Evolutionary conservation across 1,284 basidiomycete species (phyloP).

Genomic region (Clitocybe nebularis): DNA sequence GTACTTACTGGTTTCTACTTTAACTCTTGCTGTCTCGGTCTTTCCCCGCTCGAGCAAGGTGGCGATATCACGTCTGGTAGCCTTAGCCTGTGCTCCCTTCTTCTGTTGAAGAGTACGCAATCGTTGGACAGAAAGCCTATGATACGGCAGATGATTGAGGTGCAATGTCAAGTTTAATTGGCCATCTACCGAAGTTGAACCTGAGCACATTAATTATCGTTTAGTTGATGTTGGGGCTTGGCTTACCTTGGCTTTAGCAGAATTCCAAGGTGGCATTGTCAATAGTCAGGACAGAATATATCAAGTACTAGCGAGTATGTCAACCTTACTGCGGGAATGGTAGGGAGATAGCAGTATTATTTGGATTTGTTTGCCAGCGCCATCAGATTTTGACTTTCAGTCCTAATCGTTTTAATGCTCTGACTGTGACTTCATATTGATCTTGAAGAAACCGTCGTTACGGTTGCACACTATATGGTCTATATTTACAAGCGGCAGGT

Average conservation of each 20-base stretch:
- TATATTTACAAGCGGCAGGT: too few species aligned
- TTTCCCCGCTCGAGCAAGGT: constrained; percentile 75
- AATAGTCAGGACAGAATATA: constrained; percentile 3
- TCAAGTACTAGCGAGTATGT: not conserved
- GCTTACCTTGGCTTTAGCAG: constrained; percentile 68
- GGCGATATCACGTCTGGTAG: constrained; percentile 75
- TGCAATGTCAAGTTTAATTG: not conserved
- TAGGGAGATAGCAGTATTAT: not conserved
- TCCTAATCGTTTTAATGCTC: too few species aligned
- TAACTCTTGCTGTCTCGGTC: constrained; percentile 79
- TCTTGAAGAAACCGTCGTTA: too few species aligned
- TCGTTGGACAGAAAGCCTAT: constrained; percentile 86
- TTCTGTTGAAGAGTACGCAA: constrained; percentile 90
- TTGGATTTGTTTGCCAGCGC: constrained; percentile 3
- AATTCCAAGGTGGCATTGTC: constrained; percentile 58
- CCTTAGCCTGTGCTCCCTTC: constrained; percentile 89
- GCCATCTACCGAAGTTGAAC: constrained; percentile 60
- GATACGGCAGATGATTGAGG: constrained; percentile 7
- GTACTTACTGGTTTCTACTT: constrained; percentile 71
- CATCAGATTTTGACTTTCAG: constrained; percentile 1
- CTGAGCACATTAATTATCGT: constrained; percentile 28
- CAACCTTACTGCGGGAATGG: not conserved
- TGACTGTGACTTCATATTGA: too few species aligned
- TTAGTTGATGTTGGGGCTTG: constrained; percentile 1
- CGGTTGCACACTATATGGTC: too few species aligned